Conservation (phyloP, 495 filamentous ascomycete species). For the Bathelium albidoporum region DNA sequence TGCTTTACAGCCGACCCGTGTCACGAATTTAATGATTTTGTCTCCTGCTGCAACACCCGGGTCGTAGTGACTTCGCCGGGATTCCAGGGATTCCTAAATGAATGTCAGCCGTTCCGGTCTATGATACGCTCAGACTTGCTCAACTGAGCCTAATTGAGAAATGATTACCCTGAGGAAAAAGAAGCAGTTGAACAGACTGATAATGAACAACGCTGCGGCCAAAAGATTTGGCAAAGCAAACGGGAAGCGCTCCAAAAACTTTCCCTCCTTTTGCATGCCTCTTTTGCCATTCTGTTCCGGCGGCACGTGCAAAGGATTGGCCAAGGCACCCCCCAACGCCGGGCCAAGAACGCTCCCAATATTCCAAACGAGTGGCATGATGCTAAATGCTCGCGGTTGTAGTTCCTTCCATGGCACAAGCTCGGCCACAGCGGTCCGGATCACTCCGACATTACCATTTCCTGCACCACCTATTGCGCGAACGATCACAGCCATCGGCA, state of each 20-base stretch:
- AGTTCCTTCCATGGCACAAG: constrained; percentile 73
- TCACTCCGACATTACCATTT: constrained; percentile 61
- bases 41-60: neutral
- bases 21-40: neutral
- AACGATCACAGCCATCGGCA: constrained; percentile 60
- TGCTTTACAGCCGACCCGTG: neutral
- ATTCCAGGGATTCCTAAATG: neutral
- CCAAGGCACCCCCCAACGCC: constrained; percentile 73
- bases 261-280: constrained; percentile 10
- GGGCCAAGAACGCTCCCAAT: constrained; percentile 83
- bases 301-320: constrained; percentile 61
- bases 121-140: neutral
- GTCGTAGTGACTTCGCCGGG: neutral
- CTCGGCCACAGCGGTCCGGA: constrained; percentile 60
- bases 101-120: neutral
- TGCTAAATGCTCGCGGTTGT: constrained; percentile 69
- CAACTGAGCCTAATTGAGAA: neutral
- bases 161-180: constrained; percentile 55
- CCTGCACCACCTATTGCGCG: constrained; percentile 56
- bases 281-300: constrained; percentile 47
- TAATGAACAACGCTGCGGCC: constrained; percentile 56
- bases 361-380: constrained; percentile 74
- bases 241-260: constrained; percentile 62
- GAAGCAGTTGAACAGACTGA: constrained; percentile 59
- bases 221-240: constrained; percentile 77